Conservation (phyloP, 2,329 filamentous ascomycete genomes). For the Rhexocercosporidium sp. region DNA sequence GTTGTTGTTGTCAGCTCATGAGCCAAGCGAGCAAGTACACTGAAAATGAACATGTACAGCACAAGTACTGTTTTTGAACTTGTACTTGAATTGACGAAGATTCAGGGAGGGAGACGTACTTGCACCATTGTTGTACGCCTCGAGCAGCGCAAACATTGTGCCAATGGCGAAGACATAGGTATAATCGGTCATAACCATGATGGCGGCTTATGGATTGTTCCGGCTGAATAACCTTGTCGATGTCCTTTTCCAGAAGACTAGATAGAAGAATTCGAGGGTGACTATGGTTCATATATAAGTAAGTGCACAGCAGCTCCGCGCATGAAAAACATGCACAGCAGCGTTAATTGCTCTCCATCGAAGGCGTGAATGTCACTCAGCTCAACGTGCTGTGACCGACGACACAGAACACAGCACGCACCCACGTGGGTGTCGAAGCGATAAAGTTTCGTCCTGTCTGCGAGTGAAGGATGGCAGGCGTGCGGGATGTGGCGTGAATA, state of each 20-base stretch:
- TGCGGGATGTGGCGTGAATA: conserved; percentile 4
- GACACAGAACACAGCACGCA: background rate
- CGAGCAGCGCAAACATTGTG: conserved; percentile 60
- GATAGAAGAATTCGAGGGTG: background rate
- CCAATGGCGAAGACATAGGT: conserved; percentile 62
- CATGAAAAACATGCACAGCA: background rate
- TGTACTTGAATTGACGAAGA: background rate
- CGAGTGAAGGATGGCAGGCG: background rate
- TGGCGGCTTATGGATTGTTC: conserved; percentile 15
- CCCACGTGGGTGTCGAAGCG: background rate
- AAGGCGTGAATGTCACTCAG: background rate
- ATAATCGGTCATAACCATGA: conserved; percentile 50
- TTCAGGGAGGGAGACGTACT: conserved; percentile 26
- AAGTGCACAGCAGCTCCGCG: background rate
- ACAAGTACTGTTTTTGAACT: too few species aligned
- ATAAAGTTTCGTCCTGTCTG: background rate
- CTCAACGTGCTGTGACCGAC: background rate
- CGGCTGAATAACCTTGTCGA: conserved; percentile 1
- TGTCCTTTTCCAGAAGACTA: background rate
- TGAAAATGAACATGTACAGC: too few species aligned
- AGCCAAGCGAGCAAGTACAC: too few species aligned
- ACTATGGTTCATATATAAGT: conserved; percentile 1
- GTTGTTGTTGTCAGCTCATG: too few species aligned
- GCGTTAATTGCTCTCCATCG: background rate
- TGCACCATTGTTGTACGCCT: conserved; percentile 64